These are phyloP conservation scores for Penicillium diatomitis DNA, from an alignment of 495 filamentous ascomycete genomes.

Conservation along the genomic window DNA sequence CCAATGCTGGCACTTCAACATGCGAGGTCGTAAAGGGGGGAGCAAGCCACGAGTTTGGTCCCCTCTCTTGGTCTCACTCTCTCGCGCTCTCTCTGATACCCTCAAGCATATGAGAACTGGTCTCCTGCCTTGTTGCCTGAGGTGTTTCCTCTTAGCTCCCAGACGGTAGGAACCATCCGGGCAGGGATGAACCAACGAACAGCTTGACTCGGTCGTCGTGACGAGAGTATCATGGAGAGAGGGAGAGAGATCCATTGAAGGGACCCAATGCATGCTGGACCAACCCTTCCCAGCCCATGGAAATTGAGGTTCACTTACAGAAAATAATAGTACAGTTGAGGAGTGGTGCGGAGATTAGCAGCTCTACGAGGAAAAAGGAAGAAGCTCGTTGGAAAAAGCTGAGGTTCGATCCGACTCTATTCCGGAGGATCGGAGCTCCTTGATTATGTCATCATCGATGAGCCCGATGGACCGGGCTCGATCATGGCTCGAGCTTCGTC, in stretches of 20 bases:
- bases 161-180: no score
- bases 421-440: conserved; percentile 3
- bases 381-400: conserved; percentile 20
- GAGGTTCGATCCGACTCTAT: no score
- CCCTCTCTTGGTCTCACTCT: no score
- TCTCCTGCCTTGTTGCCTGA: not conserved
- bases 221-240: not conserved
- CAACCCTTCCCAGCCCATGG: no score
- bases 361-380: conserved; percentile 16
- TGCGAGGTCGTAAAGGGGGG: not conserved
- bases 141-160: not conserved
- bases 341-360: conserved; percentile 5
- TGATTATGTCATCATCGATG: conserved; percentile 5
- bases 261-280: no score
- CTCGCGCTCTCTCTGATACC: no score
- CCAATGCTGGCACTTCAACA: not conserved
- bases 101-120: no score
- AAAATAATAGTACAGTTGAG: conserved; percentile 10
- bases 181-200: no score
- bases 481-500: no score
- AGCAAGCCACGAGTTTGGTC: no score
- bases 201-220: not conserved
- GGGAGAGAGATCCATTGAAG: no score
- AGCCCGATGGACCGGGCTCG: no score
- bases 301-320: conserved; percentile 10